Base-by-base conservation (phyloP, 2,329 filamentous ascomycete genomes). In the Fusarium begoniae region DNA sequence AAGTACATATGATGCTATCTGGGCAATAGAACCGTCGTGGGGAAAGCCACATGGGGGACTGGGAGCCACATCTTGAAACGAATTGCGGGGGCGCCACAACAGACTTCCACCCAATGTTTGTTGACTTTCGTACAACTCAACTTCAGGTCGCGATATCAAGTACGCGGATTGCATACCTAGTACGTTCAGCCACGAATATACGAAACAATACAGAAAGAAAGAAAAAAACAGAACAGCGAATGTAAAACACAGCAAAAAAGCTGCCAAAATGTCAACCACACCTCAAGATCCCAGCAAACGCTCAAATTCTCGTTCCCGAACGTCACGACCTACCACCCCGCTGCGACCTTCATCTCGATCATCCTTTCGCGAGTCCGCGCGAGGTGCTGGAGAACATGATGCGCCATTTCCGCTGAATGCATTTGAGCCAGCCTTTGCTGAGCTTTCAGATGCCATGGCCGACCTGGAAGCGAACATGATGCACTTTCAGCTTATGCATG, bases 391-490 rank as follows among this genome's bases (percentile, higher is more conserved):
- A 51, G 84, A 86, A 20, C 82, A 85, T 41, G 87, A 88, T 51
- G 84, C 87, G 8, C 83, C 88, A 8, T 91, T 92, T 67, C 94
- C 95, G 1, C 90, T 98, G 69, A 94, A 96, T 76, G 85, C 89
- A 5, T 91, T 98, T 66, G 95, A 98, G 81, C 94, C 95, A 1
- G 92, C 93, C 20, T 98, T 99, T 82, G 94, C 94, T 20, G 96
- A 99, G 84, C 88, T 99, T 5, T 93, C 94, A 15, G 96, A 99
- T 82, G 93, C 93, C 66, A 95, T 98, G 90, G 94, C 95, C 30
- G 96, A 98, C 78, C 89, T 99, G 15, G 96, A 99, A 85, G 94
- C 95, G 69, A 98, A 99, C 82, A 95, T 98, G 86, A 94, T 97
- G 92, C 95, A 98, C 81, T 91, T 99, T 75, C 96, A 98, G 82